Percentiles rank a stretch among this genome's conserved stretches.
Conservation (phyloP, 352 stramenopile species). For the Globisporangium spinosum region DNA sequence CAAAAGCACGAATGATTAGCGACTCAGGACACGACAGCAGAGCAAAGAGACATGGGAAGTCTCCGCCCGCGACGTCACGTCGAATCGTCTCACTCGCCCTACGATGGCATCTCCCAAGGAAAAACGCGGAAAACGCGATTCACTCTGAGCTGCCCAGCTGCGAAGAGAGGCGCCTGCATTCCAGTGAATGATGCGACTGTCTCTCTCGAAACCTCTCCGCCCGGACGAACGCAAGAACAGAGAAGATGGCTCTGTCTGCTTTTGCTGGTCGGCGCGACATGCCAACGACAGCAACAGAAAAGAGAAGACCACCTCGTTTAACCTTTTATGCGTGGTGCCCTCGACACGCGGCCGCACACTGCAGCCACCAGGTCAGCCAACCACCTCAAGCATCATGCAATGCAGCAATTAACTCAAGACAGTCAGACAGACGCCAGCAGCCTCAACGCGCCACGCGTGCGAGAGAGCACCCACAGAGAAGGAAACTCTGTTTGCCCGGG, state of each 20-base stretch:
- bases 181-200: background rate
- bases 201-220: slow-evolving; percentile 14
- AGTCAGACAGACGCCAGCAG: background rate
- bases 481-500: slow-evolving; percentile 87
- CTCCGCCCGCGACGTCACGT: background rate
- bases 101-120: background rate
- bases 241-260: slow-evolving; percentile 35
- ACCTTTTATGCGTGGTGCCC: slow-evolving; percentile 44
- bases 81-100: slow-evolving; percentile 11
- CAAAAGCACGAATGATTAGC: slow-evolving; percentile 12
- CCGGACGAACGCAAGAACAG: slow-evolving; percentile 28
- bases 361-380: background rate
- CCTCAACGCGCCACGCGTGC: slow-evolving; percentile 1
- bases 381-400: background rate
- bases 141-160: background rate
- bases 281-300: slow-evolving; percentile 8
- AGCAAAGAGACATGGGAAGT: background rate
- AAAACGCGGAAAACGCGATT: background rate
- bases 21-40: background rate
- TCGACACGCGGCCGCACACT: background rate
- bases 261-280: slow-evolving; percentile 5
- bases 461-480: slow-evolving; percentile 69
- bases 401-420: background rate
- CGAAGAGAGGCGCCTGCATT: slow-evolving; percentile 9
- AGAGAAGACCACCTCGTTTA: slow-evolving; percentile 19